These are phyloP conservation scores for Microcyclosporella mali DNA, from an alignment of 2,329 filamentous ascomycete species.

Conservation along the genomic window DNA sequence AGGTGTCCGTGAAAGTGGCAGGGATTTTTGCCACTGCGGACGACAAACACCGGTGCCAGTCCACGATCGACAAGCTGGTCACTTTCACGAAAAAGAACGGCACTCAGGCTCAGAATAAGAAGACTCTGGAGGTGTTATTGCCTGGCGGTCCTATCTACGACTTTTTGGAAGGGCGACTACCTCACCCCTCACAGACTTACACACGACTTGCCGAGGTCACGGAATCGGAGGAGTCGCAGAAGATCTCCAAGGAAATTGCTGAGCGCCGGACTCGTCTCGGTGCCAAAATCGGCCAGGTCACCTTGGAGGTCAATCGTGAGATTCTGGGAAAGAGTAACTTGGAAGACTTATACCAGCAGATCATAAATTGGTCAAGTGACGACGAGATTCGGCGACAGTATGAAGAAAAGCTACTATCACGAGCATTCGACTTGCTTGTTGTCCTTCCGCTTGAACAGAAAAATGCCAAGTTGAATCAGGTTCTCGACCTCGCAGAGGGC, in stretches of 20 bases:
- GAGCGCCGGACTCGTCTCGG: constrained; percentile 83
- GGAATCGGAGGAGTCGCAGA: constrained; percentile 79
- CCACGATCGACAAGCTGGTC: constrained; percentile 71
- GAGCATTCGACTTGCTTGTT: constrained; percentile 71
- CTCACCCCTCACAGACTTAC: constrained; percentile 73
- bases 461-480: constrained; percentile 60
- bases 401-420: constrained; percentile 81
- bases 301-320: constrained; percentile 78
- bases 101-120: constrained; percentile 65
- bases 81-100: constrained; percentile 68
- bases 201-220: constrained; percentile 74
- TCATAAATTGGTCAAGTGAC: constrained; percentile 86
- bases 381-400: constrained; percentile 77
- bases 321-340: constrained; percentile 69
- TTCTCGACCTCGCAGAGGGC: constrained; percentile 71
- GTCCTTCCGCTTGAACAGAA: constrained; percentile 65
- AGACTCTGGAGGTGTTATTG: constrained; percentile 68
- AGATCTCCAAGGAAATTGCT: constrained; percentile 82
- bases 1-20: constrained; percentile 66
- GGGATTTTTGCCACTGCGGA: constrained; percentile 64
- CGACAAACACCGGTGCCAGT: constrained; percentile 53
- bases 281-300: constrained; percentile 76
- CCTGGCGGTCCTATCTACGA: constrained; percentile 76
- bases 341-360: constrained; percentile 70
- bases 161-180: constrained; percentile 75